Conservation (phyloP, 306 rosid species). For the Lablab purpureus region DNA sequence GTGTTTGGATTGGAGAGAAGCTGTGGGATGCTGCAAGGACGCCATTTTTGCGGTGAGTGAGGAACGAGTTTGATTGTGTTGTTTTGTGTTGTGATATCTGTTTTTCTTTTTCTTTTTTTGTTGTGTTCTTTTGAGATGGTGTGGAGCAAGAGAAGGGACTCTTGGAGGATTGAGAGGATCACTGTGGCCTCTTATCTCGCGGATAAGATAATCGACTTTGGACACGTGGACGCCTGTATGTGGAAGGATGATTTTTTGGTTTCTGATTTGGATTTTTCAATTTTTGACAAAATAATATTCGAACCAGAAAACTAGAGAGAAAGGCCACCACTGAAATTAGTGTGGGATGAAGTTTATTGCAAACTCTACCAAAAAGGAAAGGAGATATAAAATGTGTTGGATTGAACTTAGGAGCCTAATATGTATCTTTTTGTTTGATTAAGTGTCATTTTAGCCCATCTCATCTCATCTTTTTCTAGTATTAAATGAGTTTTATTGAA, state of each 20-base stretch:
- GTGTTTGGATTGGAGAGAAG: constrained; percentile 70
- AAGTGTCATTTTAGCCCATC: no score
- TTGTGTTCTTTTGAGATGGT: no score
- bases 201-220: constrained; percentile 47
- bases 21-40: constrained; percentile 65
- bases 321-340: neutral
- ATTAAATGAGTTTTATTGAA: no score
- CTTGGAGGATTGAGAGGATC: constrained; percentile 18
- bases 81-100: neutral
- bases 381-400: neutral
- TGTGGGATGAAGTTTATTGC: neutral
- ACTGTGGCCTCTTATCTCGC: constrained; percentile 43
- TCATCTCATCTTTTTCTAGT: no score
- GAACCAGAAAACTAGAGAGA: neutral
- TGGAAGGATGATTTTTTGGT: neutral
- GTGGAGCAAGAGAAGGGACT: constrained; percentile 6
- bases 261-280: neutral
- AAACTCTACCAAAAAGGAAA: neutral
- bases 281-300: neutral
- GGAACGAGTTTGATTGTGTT: neutral
- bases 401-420: no score
- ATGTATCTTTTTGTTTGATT: no score
- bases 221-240: constrained; percentile 50
- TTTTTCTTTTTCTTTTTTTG: neutral
- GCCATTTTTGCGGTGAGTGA: constrained; percentile 60